These are phyloP conservation scores for Pleodorina starrii DNA, from an alignment of 139 green algal species.

Conservation along the genomic window DNA sequence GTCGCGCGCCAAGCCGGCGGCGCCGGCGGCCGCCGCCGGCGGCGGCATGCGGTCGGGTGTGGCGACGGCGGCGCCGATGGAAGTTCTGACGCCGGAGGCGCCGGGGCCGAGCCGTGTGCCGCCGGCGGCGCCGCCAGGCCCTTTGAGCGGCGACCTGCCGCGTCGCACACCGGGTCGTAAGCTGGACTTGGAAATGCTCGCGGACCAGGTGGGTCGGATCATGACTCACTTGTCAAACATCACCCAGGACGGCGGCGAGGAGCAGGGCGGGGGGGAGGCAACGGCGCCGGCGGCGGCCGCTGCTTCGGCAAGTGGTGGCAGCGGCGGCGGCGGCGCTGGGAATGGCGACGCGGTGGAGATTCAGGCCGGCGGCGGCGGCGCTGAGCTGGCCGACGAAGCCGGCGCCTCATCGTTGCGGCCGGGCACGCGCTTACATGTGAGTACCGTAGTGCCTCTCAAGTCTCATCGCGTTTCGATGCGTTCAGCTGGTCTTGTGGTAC, in stretches of 20 bases:
- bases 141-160: not conserved
- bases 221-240: constrained; percentile 24
- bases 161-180: constrained; percentile 1
- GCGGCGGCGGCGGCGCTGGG: not conserved
- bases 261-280: not conserved
- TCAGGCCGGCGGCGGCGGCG: not conserved
- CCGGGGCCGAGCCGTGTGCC: not conserved
- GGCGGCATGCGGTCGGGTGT: not conserved
- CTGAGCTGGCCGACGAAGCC: too few species aligned
- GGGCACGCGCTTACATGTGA: too few species aligned
- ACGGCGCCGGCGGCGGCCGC: not conserved
- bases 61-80: not conserved
- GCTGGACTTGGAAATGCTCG: constrained; percentile 19
- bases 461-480: too few species aligned
- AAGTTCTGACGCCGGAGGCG: not conserved
- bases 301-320: not conserved
- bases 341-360: not conserved
- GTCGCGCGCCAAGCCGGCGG: not conserved
- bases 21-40: not conserved
- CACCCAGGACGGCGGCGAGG: not conserved
- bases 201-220: constrained; percentile 34
- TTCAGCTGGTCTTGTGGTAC: too few species aligned
- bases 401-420: too few species aligned
- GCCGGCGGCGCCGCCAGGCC: not conserved
- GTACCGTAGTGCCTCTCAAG: too few species aligned